Conservation (phyloP, 495 filamentous ascomycete genomes). For the Sphaerosporella brunnea region DNA sequence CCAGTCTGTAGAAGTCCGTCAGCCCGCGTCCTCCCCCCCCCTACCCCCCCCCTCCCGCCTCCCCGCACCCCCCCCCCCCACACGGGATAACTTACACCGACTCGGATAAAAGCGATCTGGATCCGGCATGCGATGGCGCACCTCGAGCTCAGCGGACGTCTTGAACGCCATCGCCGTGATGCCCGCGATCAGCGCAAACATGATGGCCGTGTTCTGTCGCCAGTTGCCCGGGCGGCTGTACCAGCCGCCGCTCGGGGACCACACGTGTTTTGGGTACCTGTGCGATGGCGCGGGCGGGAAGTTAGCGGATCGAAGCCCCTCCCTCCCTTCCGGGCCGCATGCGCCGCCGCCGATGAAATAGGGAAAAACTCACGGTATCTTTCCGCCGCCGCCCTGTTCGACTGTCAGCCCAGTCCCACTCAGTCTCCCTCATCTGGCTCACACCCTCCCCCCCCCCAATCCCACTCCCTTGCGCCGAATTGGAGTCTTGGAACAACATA, state of each 20-base stretch:
- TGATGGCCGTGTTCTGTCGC: constrained; percentile 82
- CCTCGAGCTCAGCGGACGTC: constrained; percentile 66
- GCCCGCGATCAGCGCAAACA: constrained; percentile 51
- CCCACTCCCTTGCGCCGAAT: no score
- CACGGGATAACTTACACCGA: constrained; percentile 55
- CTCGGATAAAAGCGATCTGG: constrained; percentile 79
- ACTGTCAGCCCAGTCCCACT: no score
- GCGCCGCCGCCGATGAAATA: no score
- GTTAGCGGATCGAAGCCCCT: no score
- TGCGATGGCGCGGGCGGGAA: no score
- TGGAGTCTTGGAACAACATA: no score
- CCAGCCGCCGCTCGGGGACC: constrained; percentile 97
- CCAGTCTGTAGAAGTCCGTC: constrained; percentile 43
- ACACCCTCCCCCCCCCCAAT: no score
- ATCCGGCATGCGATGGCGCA: constrained; percentile 70
- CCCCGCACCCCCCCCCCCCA: constrained; percentile 8
- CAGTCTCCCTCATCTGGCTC: background rate
- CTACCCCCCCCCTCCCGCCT: constrained; percentile 11
- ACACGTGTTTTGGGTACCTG: constrained; percentile 97
- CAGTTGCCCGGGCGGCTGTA: constrained; percentile 88
- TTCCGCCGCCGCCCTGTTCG: constrained; percentile 1
- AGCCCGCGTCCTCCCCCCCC: background rate
- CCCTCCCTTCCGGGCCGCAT: no score
- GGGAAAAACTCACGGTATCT: background rate
- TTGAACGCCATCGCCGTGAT: constrained; percentile 59